phyloP scores from a whole-genome alignment of 805 yeast genomes.

The Metschnikowia cubensis region DNA sequence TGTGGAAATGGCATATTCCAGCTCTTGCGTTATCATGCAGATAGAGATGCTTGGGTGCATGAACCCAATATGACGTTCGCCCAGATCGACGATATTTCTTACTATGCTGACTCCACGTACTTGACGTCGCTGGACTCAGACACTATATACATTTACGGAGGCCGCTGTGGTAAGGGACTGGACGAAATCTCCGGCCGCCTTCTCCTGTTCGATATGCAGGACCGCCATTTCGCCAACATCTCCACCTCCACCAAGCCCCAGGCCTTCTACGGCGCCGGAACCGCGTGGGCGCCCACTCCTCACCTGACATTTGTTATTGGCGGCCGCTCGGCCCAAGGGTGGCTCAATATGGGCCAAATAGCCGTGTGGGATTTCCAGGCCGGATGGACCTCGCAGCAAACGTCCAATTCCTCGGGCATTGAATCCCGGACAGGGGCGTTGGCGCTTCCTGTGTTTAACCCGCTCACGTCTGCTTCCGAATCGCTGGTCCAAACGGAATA shows the following conservation, averaged over 20 bases:
- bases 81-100: slow-evolving; percentile 26
- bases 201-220: slow-evolving; percentile 39
- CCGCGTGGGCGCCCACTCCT: slow-evolving; percentile 41
- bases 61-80: slow-evolving; percentile 18
- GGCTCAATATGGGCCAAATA: slow-evolving; percentile 70
- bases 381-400: slow-evolving; percentile 57
- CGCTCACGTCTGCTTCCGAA: slow-evolving; percentile 18
- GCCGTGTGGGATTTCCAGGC: slow-evolving; percentile 68
- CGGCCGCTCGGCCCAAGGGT: slow-evolving; percentile 58
- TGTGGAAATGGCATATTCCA: slow-evolving; percentile 29
- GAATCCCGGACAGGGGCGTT: slow-evolving; percentile 54
- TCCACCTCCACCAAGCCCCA: slow-evolving; percentile 52
- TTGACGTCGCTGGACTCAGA: slow-evolving; percentile 36
- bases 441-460: slow-evolving; percentile 50
- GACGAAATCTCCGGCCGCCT: slow-evolving; percentile 38
- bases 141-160: slow-evolving; percentile 54
- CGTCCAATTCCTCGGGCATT: slow-evolving; percentile 27
- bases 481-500: slow-evolving; percentile 31
- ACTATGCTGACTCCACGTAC: slow-evolving; percentile 36
- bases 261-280: slow-evolving; percentile 51
- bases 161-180: slow-evolving; percentile 28
- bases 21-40: slow-evolving; percentile 20
- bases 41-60: slow-evolving; percentile 20
- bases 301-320: slow-evolving; percentile 57
- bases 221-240: slow-evolving; percentile 34